These are phyloP conservation scores for Penicillium steckii DNA, from an alignment of 495 filamentous ascomycete species.

Conservation along the genomic window DNA sequence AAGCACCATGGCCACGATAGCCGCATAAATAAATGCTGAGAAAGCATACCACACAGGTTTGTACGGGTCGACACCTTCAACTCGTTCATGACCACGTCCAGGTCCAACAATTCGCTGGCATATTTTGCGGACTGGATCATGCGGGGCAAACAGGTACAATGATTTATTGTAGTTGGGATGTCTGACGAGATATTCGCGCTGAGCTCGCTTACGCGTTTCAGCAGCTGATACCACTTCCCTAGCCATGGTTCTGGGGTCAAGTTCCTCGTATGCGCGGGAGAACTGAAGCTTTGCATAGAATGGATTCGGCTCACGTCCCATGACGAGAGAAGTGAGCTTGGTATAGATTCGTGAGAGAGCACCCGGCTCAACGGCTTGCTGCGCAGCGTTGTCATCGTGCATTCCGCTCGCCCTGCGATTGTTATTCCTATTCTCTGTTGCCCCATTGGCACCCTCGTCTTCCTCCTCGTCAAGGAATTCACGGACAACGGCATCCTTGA, in stretches of 20 bases:
- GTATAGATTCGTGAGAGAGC: constrained; percentile 57
- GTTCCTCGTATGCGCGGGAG: constrained; percentile 65
- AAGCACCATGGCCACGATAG: constrained; percentile 95
- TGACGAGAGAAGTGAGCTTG: constrained; percentile 49
- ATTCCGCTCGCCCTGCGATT: constrained; percentile 22
- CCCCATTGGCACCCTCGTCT: constrained; percentile 26
- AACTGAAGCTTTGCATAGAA: constrained; percentile 87
- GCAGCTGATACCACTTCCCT: constrained; percentile 83
- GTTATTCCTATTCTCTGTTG: constrained; percentile 17
- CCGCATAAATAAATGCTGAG: constrained; percentile 88
- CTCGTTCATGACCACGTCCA: constrained; percentile 78
- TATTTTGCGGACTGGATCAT: constrained; percentile 70
- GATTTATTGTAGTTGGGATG: constrained; percentile 93
- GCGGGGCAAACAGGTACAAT: constrained; percentile 79
- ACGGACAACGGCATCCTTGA: constrained; percentile 90
- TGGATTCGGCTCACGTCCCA: constrained; percentile 80
- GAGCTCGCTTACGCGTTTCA: constrained; percentile 77
- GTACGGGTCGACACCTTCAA: constrained; percentile 83
- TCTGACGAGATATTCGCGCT: constrained; percentile 82
- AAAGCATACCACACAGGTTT: constrained; percentile 89
- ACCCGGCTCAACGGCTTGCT: constrained; percentile 49
- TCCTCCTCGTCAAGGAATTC: constrained; percentile 86
- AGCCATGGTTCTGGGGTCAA: constrained; percentile 85
- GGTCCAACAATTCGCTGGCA: constrained; percentile 93
- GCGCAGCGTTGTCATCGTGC: constrained; percentile 24